Evolutionary conservation across 176 grass and related monocot genomes (phyloP), one percentile per base, ranked within the genome.

Genomic region (Carex parvula): DNA sequence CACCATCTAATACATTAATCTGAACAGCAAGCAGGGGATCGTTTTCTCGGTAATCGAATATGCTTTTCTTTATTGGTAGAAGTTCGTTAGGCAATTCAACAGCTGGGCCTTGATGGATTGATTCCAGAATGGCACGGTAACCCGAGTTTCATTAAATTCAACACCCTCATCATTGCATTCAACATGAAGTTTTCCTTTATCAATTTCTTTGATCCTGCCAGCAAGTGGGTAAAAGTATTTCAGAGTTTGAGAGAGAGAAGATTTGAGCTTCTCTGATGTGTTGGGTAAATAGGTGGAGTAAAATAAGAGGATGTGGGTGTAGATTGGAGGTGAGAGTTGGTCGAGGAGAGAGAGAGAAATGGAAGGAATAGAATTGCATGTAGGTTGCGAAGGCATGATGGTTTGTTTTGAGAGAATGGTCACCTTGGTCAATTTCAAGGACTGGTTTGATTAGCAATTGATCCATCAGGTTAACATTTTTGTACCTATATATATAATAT

Each of bases 281-380:
- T 52, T 21, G 1, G 11, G 18, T 22, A 41, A 74, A 26, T 74
- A 52, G 3, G 39, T 74, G 9, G 70, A 50, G 39, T 74, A 74
- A 44, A 74, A 74, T 42, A 74, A 74, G 42, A 74, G 70, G 9
- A 74, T 26, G 42, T 74, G 41, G 42, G 20, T 74, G 70, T 74
- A 74, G 3, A 74, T 74, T 10, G 42, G 70, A 74, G 44, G 70
- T 50, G 70, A 3, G 8, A 74, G 39, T 42, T 52, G 42, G n/a
- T 74, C 70, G 5, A 74, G 44, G 3, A 74, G 70, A 17, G 70
- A 74, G n/a, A 52, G 70, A 74, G 41, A 10, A 7, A 74, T 74
- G 4, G 42, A 74, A 74, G 20, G 39, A 11, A 44, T 9, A 11
- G 70, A 24, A 74, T 74, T 74, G 70, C 1, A 50, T 50, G 70